Base-by-base conservation (phyloP, 139 green algal species). In the Haematococcus sp. region DNA sequence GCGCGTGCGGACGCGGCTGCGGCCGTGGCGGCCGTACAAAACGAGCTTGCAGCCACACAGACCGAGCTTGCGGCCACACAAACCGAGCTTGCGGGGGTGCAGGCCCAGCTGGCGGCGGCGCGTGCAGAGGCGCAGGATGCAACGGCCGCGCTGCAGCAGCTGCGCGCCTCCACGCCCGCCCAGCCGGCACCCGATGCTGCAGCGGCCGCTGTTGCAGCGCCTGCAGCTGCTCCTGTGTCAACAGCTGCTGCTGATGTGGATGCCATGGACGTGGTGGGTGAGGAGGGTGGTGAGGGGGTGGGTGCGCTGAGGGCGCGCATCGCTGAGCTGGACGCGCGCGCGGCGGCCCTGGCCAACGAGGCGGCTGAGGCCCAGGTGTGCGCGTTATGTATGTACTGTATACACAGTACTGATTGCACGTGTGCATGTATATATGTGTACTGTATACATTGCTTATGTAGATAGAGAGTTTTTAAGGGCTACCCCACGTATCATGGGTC, bases 261-360 rank as follows among this genome's bases (percentile, higher is more conserved):
- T 49, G 40, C 7, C 40, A 49, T 49, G 40, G 40, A 49, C 7
- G 40, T 49, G 40, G 40, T 19, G 11, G 7, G 7, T 49, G 40
- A 49, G 7, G 11, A 11, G 7, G 44, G 59, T 32, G 35, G 27
- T 25, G 43, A 54, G 55, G 54, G 25, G 66, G 19, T 49, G 15
- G 43, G 64, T 43, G 35, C 68, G 54, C 66, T 80, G 67, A 51
- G 72, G 52, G 43, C 63, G 49, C 30, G 51, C 0, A 72, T 68
- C 31, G 16, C 34, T 3, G 32, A 75, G 32, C n/a, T 80, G 59
- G 43, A 66, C 31, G 43, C 5, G 13, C 76, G 70, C 27, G 46
- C 76, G 27, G 9, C 19, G 2, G 63, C 40, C 4, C 76, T 76
- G 51, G 56, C 19, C 22, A 32, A 46, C 49, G 27, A 67, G 32